Evolutionary conservation across 2,329 filamentous ascomycete genomes (phyloP), one percentile per base, ranked within the genome.

Genomic region (Chalara sp.): DNA sequence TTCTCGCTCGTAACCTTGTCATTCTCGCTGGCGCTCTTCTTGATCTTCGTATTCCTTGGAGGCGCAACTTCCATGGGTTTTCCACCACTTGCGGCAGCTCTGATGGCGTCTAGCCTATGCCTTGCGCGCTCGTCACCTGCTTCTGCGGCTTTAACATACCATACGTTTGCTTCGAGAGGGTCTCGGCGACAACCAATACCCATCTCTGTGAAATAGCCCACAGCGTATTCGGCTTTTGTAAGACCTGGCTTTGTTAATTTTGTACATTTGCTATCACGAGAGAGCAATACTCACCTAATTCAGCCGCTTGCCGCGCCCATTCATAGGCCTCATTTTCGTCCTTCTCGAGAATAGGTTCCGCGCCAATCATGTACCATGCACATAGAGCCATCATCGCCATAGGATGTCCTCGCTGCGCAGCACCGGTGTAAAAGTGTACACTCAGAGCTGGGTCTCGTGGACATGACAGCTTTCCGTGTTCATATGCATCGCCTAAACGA

Each of bases 121-220:
- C 86, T 92, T 47, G 93, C 93, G 52, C 90, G 82, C 61, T 93
- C 88, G 63, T 97, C 91, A 44, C 92, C 93, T 46, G 89, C 81
- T 59, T 96, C 92, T 12, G 93, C 92, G 5, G 93, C 93, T 68
- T 88, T 89, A 59, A 99, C 92, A 66, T 99, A 99, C 92, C 91
- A 97, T 32, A 96, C 88, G 64, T 99, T 99, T 59, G 93, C 92
- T 68, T 96, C 91, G 42, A 99, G 79, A n/a, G 92, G 84, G 67
- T 99, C 93, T 46, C 89, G 84, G 37, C 90, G 87, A 67, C 90
- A 96, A 46, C 93, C 93, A 61, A 99, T 96, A 56, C 93, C 93
- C 88, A 95, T 96, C 68, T 99, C 93, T 5, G 91, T 96, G 67
- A 99, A 99, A 70, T 96, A 97, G 43, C 90, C 93, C 28, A 96